Evolutionary conservation across 768 basidiomycete species (phyloP), one percentile per base, ranked within the genome.

Genomic region (Leccinum fibrillosum): DNA sequence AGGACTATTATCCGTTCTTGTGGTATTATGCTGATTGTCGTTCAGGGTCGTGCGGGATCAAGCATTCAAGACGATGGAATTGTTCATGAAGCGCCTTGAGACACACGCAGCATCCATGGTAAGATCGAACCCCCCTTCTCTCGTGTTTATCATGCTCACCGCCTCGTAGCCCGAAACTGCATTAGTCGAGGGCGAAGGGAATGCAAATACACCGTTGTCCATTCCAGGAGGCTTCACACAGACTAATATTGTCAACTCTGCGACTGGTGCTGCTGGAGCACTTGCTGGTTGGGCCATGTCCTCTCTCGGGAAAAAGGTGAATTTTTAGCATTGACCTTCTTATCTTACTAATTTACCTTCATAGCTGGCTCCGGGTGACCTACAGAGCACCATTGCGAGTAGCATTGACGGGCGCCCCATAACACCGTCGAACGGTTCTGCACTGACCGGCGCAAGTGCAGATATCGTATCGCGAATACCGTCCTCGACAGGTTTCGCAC

Each of bases 221-320:
- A 54, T 75, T 55, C 61, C 74, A 32, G 66, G 70, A n/a, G 66
- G 65, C 7, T 65, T 71, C 42, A 66, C 62, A 49, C 62, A 68
- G 57, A 59, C 62, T 49, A 65, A 80, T 11, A 74, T 97, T 2
- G 92, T 92, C 15, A 93, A 87, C 63, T 86, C 86, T 4, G 94
- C 96, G 0, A 87, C 94, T 0, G 94, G 94, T 0, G 95, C 94
- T 2, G 96, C 95, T 17, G 89, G 91, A 8, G 90, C 88, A 17
- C 76, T 99, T 3, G 95, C 96, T 13, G 93, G 94, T 6, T 98
- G 96, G 96, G 96, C 96, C 2, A 92, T 98, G 45, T 90, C 93
- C 4, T 94, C 90, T 0, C 66, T 98, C 0, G 86, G 90, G 26
- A 94, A 86, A 75, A 90, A 89, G 79, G 90, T 90, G 54, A 75